Base-by-base conservation (phyloP, 2,329 filamentous ascomycete genomes). In the Macroventuria anomochaeta region DNA sequence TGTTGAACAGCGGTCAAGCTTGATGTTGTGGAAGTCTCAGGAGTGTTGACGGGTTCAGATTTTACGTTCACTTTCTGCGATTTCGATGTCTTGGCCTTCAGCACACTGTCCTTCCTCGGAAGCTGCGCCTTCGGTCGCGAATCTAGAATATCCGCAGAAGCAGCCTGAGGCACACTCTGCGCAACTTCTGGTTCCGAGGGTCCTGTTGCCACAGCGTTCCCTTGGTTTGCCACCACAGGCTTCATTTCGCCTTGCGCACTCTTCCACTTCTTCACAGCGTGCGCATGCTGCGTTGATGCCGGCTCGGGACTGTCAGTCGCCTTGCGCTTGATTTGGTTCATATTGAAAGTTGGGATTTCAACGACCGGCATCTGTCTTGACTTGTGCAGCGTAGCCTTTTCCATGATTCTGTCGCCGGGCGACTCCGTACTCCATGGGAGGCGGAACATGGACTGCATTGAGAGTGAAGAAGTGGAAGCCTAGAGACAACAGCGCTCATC, bases 291-390 rank as follows among this genome's bases (percentile, higher is more conserved):
- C 28, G 63, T 44, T 41, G 67, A 58, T 46, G 65, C 58, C 13
- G 70, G 70, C 62, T 80, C 79, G 37, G 76, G 73, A 59, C 80
- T 83, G 58, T 79, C 77, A 26, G 79, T 79, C 49, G 80, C 77
- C 72, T 86, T 86, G 58, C 85, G 81, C 78, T 87, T 87, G 67
- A 85, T 73, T 63, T 80, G 80, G 59, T 77, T 79, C 62, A 79
- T 69, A 13, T 44, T 53, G 61, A 76, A 69, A 42, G 60, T 50
- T 32, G 78, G 74, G 50, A 81, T 77, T 53, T 79, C 77, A 64
- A 79, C 72, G 50, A 78, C 73, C 15, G 78, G 77, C 61, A 76
- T 67, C 43, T 70, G 71, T 65, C 74, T 76, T 72, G 76, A 68
- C 65, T 75, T 76, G 62, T 75, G 71, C 55, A 77, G 65, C 21